A percentile compares a stretch with the other conserved stretches of the same genome.
Conservation (phyloP, 2,329 filamentous ascomycete genomes). For the Diaporthe caulivora region DNA sequence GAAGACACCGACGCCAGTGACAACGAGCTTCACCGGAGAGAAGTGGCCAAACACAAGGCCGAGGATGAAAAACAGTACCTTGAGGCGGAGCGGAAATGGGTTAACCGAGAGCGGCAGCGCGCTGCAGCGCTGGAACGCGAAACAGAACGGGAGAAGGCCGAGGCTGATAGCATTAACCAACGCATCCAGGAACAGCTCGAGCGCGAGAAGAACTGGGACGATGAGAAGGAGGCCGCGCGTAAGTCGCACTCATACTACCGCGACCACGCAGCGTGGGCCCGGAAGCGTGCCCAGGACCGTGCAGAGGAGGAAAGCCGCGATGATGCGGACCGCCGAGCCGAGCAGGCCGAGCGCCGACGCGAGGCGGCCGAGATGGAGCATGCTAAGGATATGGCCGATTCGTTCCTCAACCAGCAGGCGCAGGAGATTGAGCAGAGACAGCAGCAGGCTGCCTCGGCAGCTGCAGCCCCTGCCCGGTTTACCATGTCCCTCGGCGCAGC, state of each 20-base stretch:
- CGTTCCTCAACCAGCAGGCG: slow-evolving; percentile 88
- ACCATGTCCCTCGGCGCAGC: slow-evolving; percentile 93
- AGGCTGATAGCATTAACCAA: slow-evolving; percentile 74
- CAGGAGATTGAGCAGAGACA: slow-evolving; percentile 75
- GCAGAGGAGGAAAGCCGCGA: slow-evolving; percentile 82
- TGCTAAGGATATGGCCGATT: slow-evolving; percentile 87
- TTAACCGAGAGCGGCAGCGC: slow-evolving; percentile 86
- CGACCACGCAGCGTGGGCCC: slow-evolving; percentile 86
- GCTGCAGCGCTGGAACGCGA: slow-evolving; percentile 89
- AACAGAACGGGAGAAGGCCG: slow-evolving; percentile 81
- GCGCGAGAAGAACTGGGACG: slow-evolving; percentile 80
- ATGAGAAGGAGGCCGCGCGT: slow-evolving; percentile 82
- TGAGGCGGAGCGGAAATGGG: slow-evolving; percentile 90
- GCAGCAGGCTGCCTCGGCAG: slow-evolving; percentile 49
- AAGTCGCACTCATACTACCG: slow-evolving; percentile 87
- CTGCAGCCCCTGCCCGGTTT: slow-evolving; percentile 79
- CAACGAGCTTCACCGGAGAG: slow-evolving; percentile 82
- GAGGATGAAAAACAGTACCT: slow-evolving; percentile 85
- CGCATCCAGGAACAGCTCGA: slow-evolving; percentile 78
- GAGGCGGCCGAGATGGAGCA: slow-evolving; percentile 80
- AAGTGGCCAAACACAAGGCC: slow-evolving; percentile 76
- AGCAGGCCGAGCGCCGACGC: slow-evolving; percentile 79
- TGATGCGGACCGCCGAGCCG: slow-evolving; percentile 83
- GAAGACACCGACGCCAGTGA: slow-evolving; percentile 92
- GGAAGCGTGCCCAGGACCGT: slow-evolving; percentile 81